phyloP scores from a whole-genome alignment of 805 yeast genomes.

The Candida multigemmis region DNA sequence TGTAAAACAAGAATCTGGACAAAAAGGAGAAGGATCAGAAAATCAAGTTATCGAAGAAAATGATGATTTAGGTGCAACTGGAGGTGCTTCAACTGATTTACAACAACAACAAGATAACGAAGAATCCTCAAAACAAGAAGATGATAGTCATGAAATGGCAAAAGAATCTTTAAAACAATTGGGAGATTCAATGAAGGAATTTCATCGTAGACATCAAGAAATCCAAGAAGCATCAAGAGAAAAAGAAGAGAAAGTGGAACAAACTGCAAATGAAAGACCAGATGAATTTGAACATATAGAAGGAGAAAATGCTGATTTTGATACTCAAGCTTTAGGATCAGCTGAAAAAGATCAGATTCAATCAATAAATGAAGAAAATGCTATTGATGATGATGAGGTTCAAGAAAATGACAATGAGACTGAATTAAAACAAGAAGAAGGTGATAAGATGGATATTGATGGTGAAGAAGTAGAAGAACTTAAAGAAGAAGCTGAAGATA shows the following conservation, averaged over 20 bases:
- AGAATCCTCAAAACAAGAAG: slow-evolving; percentile 31
- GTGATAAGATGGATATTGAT: slow-evolving; percentile 18
- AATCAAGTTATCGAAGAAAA: slow-evolving; percentile 47
- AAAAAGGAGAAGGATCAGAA: slow-evolving; percentile 57
- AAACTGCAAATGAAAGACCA: slow-evolving; percentile 56
- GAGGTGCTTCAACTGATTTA: slow-evolving; percentile 32
- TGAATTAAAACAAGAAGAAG: slow-evolving; percentile 19
- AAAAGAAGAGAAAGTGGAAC: slow-evolving; percentile 43
- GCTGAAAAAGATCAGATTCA: slow-evolving; percentile 77
- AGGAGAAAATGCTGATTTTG: slow-evolving; percentile 67
- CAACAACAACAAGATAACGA: slow-evolving; percentile 30
- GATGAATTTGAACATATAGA: slow-evolving; percentile 83
- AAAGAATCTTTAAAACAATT: slow-evolving; percentile 75
- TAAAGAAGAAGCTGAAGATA: slow-evolving; percentile 13
- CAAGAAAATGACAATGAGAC: slow-evolving; percentile 16
- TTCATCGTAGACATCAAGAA: slow-evolving; percentile 83
- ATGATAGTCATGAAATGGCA: slow-evolving; percentile 56
- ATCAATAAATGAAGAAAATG: slow-evolving; percentile 68
- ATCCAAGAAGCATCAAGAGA: slow-evolving; percentile 55
- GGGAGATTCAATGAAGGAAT: slow-evolving; percentile 88
- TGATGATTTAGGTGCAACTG: slow-evolving; percentile 62
- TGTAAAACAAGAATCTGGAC: slow-evolving; percentile 50
- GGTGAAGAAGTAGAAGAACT: slow-evolving; percentile 18
- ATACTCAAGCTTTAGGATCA: slow-evolving; percentile 89
- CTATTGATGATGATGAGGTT: slow-evolving; percentile 60